phyloP scores from a whole-genome alignment of 2,329 filamentous ascomycete genomes.

The Colletotrichum tofieldiae region DNA sequence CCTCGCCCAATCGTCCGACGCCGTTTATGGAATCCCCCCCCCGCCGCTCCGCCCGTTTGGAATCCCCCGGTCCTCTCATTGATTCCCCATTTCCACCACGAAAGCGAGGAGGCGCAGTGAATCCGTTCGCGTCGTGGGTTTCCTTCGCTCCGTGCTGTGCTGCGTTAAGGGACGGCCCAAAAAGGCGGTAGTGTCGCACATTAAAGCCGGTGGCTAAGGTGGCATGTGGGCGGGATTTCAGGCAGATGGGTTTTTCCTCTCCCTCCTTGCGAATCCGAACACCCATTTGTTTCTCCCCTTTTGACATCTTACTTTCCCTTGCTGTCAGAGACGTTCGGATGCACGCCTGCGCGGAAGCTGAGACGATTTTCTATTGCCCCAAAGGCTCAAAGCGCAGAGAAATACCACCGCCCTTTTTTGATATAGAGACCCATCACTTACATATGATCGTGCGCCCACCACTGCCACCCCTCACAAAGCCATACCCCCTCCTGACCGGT shows the following conservation, averaged over 20 bases:
- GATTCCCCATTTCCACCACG: slow-evolving; percentile 21
- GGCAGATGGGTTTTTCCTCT: slow-evolving; percentile 7
- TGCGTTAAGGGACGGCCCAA: not conserved
- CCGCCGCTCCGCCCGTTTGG: slow-evolving; percentile 37
- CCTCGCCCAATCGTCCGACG: slow-evolving; percentile 33
- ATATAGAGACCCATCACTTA: slow-evolving; percentile 13
- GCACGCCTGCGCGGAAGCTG: not conserved
- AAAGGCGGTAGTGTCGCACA: slow-evolving; percentile 11
- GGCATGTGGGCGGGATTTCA: slow-evolving; percentile 25
- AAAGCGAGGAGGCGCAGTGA: slow-evolving; percentile 41
- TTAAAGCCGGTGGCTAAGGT: slow-evolving; percentile 22
- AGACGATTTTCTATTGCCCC: not conserved
- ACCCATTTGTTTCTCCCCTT: slow-evolving; percentile 1
- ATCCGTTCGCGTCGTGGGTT: slow-evolving; percentile 30
- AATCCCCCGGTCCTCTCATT: slow-evolving; percentile 7
- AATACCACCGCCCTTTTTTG: slow-evolving; percentile 3
- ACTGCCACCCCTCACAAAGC: slow-evolving; percentile 31
- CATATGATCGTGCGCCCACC: slow-evolving; percentile 26
- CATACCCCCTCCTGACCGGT: slow-evolving; percentile 21
- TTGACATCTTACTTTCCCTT: slow-evolving; percentile 14
- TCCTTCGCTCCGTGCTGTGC: not conserved
- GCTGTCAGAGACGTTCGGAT: slow-evolving; percentile 6
- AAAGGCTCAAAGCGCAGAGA: slow-evolving; percentile 7
- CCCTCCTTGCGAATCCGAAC: slow-evolving; percentile 7
- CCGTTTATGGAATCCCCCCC: slow-evolving; percentile 14